Percentiles rank a stretch among this genome's conserved stretches.
Evolutionary conservation across 2,329 filamentous ascomycete genomes (phyloP).

Genomic region (Penicillium frequentans): DNA sequence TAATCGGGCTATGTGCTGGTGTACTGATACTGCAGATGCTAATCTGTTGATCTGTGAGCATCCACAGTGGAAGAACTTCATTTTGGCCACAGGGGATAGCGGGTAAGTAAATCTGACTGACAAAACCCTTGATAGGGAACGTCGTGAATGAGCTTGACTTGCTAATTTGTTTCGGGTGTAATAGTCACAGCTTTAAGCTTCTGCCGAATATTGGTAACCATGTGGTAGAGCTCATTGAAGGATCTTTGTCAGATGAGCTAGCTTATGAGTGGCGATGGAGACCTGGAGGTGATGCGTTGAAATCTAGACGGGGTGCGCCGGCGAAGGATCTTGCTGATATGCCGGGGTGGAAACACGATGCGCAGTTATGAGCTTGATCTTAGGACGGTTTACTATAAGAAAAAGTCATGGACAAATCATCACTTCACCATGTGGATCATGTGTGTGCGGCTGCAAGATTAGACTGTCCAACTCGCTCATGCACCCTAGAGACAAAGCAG

Average conservation of each 20-base stretch:
- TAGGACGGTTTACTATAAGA: too few species aligned
- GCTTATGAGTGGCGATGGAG: conserved; percentile 48
- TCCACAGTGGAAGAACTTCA: conserved; percentile 45
- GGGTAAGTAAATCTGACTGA: conserved; percentile 35
- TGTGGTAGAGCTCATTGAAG: conserved; percentile 49
- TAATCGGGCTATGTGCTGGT: conserved; percentile 58
- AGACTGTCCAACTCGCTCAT: too few species aligned
- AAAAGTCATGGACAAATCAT: too few species aligned
- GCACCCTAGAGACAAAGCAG: too few species aligned
- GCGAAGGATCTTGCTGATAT: conserved; percentile 49
- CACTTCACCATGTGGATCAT: too few species aligned
- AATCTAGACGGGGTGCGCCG: conserved; percentile 41
- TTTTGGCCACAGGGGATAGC: conserved; percentile 50
- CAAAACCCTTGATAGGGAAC: too few species aligned
- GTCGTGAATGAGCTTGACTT: neutral
- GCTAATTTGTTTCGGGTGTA: neutral
- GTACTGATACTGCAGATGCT: conserved; percentile 56
- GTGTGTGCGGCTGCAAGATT: too few species aligned
- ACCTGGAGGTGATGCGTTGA: conserved; percentile 47
- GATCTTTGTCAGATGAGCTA: conserved; percentile 39
- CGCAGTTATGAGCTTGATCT: conserved; percentile 6
- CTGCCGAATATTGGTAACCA: conserved; percentile 50
- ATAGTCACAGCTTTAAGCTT: conserved; percentile 49
- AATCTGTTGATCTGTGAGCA: conserved; percentile 55
- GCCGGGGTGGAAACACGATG: conserved; percentile 44